These are phyloP conservation scores for Taiwanofungus camphoratus DNA, from an alignment of 1,284 basidiomycete species.

Conservation along the genomic window DNA sequence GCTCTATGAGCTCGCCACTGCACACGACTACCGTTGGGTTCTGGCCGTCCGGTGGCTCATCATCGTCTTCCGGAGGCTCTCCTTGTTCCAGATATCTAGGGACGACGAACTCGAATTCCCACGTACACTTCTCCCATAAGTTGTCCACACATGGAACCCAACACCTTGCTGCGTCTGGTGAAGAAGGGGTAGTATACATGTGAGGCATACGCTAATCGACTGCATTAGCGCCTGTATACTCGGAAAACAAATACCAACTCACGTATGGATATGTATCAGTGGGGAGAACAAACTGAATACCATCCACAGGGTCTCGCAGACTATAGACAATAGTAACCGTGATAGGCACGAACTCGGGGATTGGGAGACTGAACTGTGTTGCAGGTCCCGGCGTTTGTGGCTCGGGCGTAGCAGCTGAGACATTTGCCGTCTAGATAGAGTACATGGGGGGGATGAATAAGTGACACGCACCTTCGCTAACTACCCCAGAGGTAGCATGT, in stretches of 20 bases:
- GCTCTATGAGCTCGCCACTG: constrained; percentile 91
- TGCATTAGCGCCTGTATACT: constrained; percentile 14
- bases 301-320: constrained; percentile 76
- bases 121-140: constrained; percentile 95
- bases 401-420: constrained; percentile 67
- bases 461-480: constrained; percentile 41
- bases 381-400: constrained; percentile 61
- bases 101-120: constrained; percentile 97
- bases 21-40: constrained; percentile 84
- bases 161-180: constrained; percentile 86
- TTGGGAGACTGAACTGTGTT: constrained; percentile 35
- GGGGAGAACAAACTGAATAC: constrained; percentile 82
- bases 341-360: constrained; percentile 74
- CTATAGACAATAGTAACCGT: constrained; percentile 76
- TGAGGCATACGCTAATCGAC: constrained; percentile 78
- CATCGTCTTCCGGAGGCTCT: constrained; percentile 46
- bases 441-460: background rate
- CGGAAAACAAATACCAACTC: constrained; percentile 30
- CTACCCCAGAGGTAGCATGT: constrained; percentile 32
- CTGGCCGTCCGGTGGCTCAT: constrained; percentile 47
- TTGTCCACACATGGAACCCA: constrained; percentile 98
- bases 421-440: constrained; percentile 2
- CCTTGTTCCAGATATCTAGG: constrained; percentile 79
- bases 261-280: constrained; percentile 81
- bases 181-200: constrained; percentile 85